Base-by-base conservation (phyloP, 345 rosid genomes). In the Hibiscus trionum region DNA sequence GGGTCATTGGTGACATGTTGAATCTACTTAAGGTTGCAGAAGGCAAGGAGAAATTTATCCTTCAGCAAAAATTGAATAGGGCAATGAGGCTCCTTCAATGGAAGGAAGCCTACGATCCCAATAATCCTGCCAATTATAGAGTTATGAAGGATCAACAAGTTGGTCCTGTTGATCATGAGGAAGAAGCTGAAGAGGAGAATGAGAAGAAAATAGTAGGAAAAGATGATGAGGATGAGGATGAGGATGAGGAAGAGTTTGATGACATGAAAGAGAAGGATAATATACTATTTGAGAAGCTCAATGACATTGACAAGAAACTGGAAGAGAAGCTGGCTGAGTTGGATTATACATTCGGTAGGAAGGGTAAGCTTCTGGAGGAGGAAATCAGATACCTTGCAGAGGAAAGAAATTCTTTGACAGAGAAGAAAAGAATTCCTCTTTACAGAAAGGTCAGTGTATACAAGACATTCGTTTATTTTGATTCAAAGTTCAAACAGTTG, bases 331-430 rank as follows among this genome's bases (percentile, higher is more conserved):
- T 94, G 39, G 89, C 95, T 16, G 87, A 87, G 72, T 83, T 94
- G 83, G 98, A 94, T 75, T 84, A 90, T 82, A 92, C 97, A 0
- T 94, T 94, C 71, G 98, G 97, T 58, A 91, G 84, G 90, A 94
- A 88, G 79, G 97, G 97, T 11, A 94, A 88, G 78, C 81, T 78
- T 76, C 86, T 94, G 21, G 96, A 94, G 84, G 97, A 91, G 83
- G 97, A 91, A 83, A 94, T 94, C 73, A 84, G 90, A 78, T 90
- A 88, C 80, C 88, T 91, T 5, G 96, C 98, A 6, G 97, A 90
- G 83, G 97, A 94, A 76, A 89, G 99, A 81, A 92, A 94, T 84
- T 79, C 84, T 77, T 82, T 94, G 88, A 94, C 93, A 3, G 97
- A 92, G 82, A 84, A 80, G 91, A 91, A 88, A 84, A 84, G 88